These are phyloP conservation scores for Beta macrorhiza DNA, from an alignment of 179 eudicot species.

Conservation along the genomic window DNA sequence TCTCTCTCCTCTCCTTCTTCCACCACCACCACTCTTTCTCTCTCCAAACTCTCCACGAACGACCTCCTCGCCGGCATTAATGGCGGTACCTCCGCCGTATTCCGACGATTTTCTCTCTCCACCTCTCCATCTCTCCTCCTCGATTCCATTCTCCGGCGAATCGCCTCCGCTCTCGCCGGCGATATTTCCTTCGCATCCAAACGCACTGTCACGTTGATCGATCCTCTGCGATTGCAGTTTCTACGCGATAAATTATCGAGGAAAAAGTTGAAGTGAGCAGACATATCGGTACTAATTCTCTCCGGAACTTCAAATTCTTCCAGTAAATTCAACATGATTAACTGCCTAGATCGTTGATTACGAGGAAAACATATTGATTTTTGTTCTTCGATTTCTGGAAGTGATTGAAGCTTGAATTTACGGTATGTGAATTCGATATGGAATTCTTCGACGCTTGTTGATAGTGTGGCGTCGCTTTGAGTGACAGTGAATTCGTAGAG, in stretches of 20 bases:
- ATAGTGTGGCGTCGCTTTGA: not conserved
- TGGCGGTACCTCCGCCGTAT: constrained; percentile 13
- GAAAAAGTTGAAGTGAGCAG: constrained; percentile 29
- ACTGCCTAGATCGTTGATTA: too few relatives aligned
- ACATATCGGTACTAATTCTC: constrained; percentile 9
- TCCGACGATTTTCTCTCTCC: not conserved
- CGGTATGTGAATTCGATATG: constrained; percentile 15
- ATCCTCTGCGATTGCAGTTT: constrained; percentile 3
- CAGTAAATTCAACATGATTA: constrained; percentile 18
- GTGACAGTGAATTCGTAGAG: constrained; percentile 32
- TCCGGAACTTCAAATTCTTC: constrained; percentile 27
- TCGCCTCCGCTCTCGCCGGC: constrained; percentile 20
- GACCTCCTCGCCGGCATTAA: too few relatives aligned
- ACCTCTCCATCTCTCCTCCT: constrained; percentile 3
- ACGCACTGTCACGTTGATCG: constrained; percentile 15
- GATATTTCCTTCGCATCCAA: constrained; percentile 24
- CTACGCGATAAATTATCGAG: constrained; percentile 22
- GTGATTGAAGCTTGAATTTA: not conserved
- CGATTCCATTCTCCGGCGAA: constrained; percentile 21
- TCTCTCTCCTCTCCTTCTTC: constrained; percentile 19
- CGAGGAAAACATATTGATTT: constrained; percentile 2
- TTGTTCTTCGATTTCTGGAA: not conserved
- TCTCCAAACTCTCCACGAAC: constrained; percentile 29
- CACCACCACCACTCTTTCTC: constrained; percentile 1
- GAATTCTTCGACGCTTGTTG: not conserved